Evolutionary conservation across 2,329 filamentous ascomycete genomes (phyloP).

Genomic region (Penicillium sp.): DNA sequence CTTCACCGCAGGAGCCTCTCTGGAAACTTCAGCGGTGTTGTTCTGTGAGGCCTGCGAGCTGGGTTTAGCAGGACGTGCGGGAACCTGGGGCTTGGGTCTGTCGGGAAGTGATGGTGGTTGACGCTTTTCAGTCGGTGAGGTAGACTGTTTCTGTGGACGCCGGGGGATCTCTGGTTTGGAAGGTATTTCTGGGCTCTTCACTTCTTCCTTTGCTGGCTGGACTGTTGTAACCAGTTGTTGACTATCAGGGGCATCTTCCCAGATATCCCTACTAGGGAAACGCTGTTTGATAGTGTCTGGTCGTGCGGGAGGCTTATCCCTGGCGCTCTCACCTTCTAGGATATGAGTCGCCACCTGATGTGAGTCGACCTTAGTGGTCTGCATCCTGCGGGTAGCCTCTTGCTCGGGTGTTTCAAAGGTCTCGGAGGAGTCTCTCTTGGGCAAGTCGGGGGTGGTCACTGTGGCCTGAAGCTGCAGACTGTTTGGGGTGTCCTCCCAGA

Average conservation of each 20-base stretch:
- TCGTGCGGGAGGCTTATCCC: constrained; percentile 37
- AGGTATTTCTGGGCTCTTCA: constrained; percentile 40
- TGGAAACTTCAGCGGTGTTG: constrained; percentile 33
- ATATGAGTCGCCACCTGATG: constrained; percentile 37
- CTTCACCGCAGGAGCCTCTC: constrained; percentile 49
- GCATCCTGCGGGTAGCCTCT: constrained; percentile 45
- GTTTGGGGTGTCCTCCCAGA: constrained; percentile 94
- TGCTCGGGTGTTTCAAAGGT: constrained; percentile 50
- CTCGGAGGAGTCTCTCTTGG: constrained; percentile 45
- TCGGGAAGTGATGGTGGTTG: constrained; percentile 57
- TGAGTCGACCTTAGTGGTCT: constrained; percentile 41
- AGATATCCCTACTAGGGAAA: constrained; percentile 89
- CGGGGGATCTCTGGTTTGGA: constrained; percentile 35
- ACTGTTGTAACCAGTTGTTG: constrained; percentile 72
- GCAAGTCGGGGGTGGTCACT: constrained; percentile 75
- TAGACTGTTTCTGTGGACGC: constrained; percentile 37
- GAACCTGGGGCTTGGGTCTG: constrained; percentile 64
- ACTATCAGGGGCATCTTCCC: constrained; percentile 90
- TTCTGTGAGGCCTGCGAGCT: constrained; percentile 32
- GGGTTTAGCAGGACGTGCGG: constrained; percentile 62
- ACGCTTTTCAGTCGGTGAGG: constrained; percentile 51
- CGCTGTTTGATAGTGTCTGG: constrained; percentile 61
- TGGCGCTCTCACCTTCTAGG: constrained; percentile 28
- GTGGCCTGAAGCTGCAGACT: constrained; percentile 75
- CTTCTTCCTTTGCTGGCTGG: constrained; percentile 53